These are phyloP conservation scores for Camellia sinensis DNA, from an alignment of 148 eudicot genomes.

Conservation along the genomic window DNA sequence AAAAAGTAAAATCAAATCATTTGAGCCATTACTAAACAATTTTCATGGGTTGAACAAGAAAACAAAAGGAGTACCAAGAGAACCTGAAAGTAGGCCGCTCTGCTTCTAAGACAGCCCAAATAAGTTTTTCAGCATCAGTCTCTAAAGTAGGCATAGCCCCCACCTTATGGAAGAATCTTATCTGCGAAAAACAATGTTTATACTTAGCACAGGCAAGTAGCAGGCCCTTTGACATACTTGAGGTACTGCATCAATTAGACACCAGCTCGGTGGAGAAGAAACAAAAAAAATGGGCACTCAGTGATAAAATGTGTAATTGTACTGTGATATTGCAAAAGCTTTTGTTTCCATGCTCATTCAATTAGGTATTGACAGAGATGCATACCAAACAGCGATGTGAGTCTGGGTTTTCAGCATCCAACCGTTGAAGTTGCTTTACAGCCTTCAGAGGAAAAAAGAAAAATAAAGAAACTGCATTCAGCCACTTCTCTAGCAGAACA, in stretches of 20 bases:
- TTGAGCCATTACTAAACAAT: background rate
- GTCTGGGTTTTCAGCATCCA: constrained; percentile 85
- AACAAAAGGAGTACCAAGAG: constrained; percentile 13
- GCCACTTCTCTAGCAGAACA: background rate
- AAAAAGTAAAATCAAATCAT: constrained; percentile 2
- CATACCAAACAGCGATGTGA: constrained; percentile 93
- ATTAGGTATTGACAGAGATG: background rate
- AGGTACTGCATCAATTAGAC: background rate
- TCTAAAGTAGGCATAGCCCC: constrained; percentile 75
- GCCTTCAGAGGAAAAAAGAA: constrained; percentile 60
- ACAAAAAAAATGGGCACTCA: background rate
- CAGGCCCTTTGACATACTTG: background rate
- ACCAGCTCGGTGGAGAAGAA: background rate
- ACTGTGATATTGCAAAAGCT: background rate
- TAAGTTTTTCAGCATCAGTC: constrained; percentile 69
- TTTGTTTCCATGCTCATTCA: background rate
- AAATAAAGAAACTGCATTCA: constrained; percentile 12
- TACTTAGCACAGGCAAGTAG: background rate
- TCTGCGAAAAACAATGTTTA: constrained; percentile 38
- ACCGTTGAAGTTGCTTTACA: constrained; percentile 70
- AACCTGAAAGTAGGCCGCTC: constrained; percentile 81
- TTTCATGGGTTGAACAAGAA: background rate
- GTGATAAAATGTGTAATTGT: too few species aligned
- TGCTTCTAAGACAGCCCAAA: constrained; percentile 80
- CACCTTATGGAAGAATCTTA: constrained; percentile 72